These are phyloP conservation scores for Colletotrichum musicola DNA, from an alignment of 2,329 filamentous ascomycete genomes.

Conservation along the genomic window DNA sequence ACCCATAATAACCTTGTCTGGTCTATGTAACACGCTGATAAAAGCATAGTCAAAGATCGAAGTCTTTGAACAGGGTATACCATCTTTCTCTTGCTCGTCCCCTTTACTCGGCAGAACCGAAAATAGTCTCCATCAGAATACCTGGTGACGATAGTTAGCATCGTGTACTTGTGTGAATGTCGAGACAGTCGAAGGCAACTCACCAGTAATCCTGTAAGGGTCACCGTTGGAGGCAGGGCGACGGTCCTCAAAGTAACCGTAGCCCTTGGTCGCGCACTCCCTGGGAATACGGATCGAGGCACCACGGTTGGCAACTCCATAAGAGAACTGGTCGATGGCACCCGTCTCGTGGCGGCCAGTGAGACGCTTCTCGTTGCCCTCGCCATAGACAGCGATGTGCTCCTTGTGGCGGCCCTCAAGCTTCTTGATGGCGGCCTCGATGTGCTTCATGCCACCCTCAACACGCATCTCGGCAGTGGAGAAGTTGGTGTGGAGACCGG, in stretches of 20 bases:
- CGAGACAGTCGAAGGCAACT: background rate
- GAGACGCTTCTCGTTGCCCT: slow-evolving; percentile 94
- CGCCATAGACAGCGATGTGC: slow-evolving; percentile 94
- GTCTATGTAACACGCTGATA: slow-evolving; percentile 40
- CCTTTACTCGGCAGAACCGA: slow-evolving; percentile 39
- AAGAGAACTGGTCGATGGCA: slow-evolving; percentile 91
- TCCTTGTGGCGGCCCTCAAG: slow-evolving; percentile 81
- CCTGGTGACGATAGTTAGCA: slow-evolving; percentile 10
- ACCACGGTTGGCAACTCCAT: slow-evolving; percentile 95
- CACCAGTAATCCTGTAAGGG: slow-evolving; percentile 41
- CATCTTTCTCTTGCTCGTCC: slow-evolving; percentile 21
- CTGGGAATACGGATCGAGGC: slow-evolving; percentile 93
- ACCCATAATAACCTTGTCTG: slow-evolving; percentile 38
- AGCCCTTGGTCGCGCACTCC: slow-evolving; percentile 85
- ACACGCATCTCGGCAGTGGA: slow-evolving; percentile 89
- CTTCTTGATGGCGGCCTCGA: slow-evolving; percentile 88
- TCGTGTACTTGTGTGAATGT: background rate
- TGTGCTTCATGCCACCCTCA: slow-evolving; percentile 92
- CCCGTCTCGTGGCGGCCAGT: slow-evolving; percentile 96
- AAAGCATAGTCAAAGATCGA: slow-evolving; percentile 37
- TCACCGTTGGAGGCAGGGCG: slow-evolving; percentile 77
- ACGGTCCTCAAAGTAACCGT: slow-evolving; percentile 93
- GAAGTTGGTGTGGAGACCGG: slow-evolving; percentile 94
- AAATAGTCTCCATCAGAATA: slow-evolving; percentile 41
- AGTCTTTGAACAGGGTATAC: slow-evolving; percentile 38